Base-by-base conservation (phyloP, 2,329 filamentous ascomycete species). In the Geosmithia flava region DNA sequence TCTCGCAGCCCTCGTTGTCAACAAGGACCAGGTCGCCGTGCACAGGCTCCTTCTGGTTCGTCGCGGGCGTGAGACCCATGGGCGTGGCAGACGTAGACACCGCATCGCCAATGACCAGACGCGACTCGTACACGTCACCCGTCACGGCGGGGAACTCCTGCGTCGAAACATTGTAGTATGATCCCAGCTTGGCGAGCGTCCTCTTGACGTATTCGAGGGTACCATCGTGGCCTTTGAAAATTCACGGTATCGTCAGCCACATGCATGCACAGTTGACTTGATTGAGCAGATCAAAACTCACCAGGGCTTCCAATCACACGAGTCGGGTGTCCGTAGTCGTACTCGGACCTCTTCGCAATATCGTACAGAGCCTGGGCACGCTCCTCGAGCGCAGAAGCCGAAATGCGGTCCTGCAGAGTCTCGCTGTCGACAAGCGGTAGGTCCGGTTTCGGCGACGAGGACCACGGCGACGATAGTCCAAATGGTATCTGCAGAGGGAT, bases 1-100 rank as follows among this genome's bases (percentile, higher is more conserved):
- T 63, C 16, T 74, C 59, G 60, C 85, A 90, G 44, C 85, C 85
- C 5, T 78, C 62, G 56, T 81, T 80, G 10, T 65, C 62, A 10
- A 83, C 77, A 11, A 79, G 68, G n/a, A 81, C 68, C 3, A 87
- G 58, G 10, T 78, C 65, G 1, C 75, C 81, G 47, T 74, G 68
- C 3, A 83, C 78, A 5, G 75, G 73, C 61, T 83, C 65, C 53
- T 70, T 75, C 55, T 78, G 60, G 53, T 71, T 68, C 7, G 80
- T 86, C 1, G 82, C 73, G 13, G 85, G 85, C 2, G 81, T 85
- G 56, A 87, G 71, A 45, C 76, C 72, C 74, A 87, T 82, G 20
- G 81, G 66, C 0, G 61, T 57, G 1, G 77, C 76, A 1, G 70
- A 67, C 49, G 68, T 59, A 15, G 74, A 69, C 2, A 80, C 70